Evolutionary conservation across 371 early-diverging fungal species (phyloP).

Genomic region (Haplosporangium sp.): DNA sequence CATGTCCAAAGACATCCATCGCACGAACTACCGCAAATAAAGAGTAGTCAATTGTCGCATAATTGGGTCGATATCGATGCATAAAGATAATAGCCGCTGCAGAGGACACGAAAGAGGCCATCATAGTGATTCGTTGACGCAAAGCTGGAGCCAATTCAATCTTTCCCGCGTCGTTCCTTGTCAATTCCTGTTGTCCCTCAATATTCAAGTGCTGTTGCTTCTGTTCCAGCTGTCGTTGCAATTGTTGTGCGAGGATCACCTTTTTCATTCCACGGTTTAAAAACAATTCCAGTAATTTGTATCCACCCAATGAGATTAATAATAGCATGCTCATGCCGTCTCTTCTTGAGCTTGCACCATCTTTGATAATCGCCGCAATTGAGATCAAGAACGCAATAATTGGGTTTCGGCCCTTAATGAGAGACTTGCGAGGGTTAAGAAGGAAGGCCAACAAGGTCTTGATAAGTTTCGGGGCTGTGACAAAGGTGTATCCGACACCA

Average conservation of each 20-base stretch:
- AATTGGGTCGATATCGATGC: conserved; percentile 38
- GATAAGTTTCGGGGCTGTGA: conserved; percentile 53
- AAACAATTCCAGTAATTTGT: conserved; percentile 38
- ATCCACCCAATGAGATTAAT: conserved; percentile 49
- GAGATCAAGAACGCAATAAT: conserved; percentile 27
- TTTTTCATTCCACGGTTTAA: conserved; percentile 45
- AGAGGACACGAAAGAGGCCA: conserved; percentile 49
- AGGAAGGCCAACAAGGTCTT: conserved; percentile 41
- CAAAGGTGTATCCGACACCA: conserved; percentile 53
- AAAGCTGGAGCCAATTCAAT: conserved; percentile 29
- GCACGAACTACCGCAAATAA: conserved; percentile 72
- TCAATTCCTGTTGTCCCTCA: conserved; percentile 8
- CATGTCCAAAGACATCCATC: conserved; percentile 67
- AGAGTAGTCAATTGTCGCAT: conserved; percentile 69
- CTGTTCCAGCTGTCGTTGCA: conserved; percentile 24
- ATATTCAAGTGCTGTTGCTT: background rate
- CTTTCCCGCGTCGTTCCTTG: conserved; percentile 27
- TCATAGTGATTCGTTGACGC: conserved; percentile 47
- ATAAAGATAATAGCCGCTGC: conserved; percentile 48
- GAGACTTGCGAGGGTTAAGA: conserved; percentile 32
- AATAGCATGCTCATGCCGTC: conserved; percentile 55
- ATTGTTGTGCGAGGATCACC: conserved; percentile 35
- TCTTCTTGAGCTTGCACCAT: conserved; percentile 30
- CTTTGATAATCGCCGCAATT: conserved; percentile 19
- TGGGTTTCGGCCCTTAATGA: conserved; percentile 29